These are phyloP conservation scores for Paspalum notatum DNA, from an alignment of 176 grass and related monocot genomes.

Conservation along the genomic window DNA sequence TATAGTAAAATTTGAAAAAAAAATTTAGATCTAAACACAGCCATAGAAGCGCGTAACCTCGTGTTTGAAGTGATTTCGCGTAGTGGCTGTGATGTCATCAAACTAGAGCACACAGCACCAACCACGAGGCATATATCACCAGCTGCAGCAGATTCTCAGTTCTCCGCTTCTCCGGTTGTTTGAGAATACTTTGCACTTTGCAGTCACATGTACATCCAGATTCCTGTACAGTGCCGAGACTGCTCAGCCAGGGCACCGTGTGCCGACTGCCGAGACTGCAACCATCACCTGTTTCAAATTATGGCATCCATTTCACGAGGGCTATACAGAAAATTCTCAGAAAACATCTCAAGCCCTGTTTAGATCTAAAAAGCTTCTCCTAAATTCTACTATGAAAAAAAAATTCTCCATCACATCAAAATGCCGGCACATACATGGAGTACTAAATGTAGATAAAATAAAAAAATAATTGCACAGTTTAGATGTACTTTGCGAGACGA, in stretches of 20 bases:
- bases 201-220: background rate
- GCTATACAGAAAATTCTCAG: background rate
- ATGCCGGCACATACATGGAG: too few relatives aligned
- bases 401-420: too few relatives aligned
- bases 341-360: too few relatives aligned
- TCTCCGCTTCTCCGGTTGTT: background rate
- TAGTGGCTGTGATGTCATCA: background rate
- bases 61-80: background rate
- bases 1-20: too few relatives aligned
- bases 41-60: background rate
- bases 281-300: background rate
- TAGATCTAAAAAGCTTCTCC: too few relatives aligned
- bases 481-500: too few relatives aligned
- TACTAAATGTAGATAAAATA: too few relatives aligned
- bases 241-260: background rate
- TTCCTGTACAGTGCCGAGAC: background rate
- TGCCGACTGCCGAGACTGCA: background rate
- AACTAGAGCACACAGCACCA: background rate
- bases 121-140: background rate
- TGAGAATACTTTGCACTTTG: background rate
- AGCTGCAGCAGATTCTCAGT: background rate
- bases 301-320: background rate
- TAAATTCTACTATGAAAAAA: too few relatives aligned
- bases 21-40: too few relatives aligned
- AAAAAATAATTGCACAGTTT: too few relatives aligned